Evolutionary conservation across 139 green algal species (phyloP).

Genomic region (Chlorella ohadii): DNA sequence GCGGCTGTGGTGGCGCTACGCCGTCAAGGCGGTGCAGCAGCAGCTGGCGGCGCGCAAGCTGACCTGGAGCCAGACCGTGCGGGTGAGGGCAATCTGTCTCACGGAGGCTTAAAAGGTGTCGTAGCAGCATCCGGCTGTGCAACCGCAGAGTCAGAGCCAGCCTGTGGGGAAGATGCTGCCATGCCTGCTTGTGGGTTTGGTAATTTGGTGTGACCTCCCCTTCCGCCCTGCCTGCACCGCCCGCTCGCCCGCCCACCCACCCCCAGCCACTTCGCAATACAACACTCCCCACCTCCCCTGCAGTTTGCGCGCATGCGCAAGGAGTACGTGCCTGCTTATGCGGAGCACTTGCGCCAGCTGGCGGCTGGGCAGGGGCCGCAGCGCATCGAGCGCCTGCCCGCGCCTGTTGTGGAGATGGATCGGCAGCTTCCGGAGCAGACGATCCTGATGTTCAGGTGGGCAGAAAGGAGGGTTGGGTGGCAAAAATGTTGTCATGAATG

Average conservation of each 20-base stretch:
- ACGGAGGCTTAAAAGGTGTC: no score
- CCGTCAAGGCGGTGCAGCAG: conserved; percentile 53
- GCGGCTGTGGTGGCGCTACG: conserved; percentile 87
- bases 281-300: neutral
- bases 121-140: no score
- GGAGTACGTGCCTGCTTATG: conserved; percentile 78
- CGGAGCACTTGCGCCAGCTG: conserved; percentile 41
- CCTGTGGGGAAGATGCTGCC: no score
- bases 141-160: no score
- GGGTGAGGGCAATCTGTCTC: conserved; percentile 1
- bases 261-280: no score
- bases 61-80: conserved; percentile 56
- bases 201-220: no score
- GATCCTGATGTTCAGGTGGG: conserved; percentile 76
- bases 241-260: no score
- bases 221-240: no score
- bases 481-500: no score
- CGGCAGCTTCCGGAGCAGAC: conserved; percentile 71
- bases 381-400: conserved; percentile 17
- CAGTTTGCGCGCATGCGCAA: conserved; percentile 57
- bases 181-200: no score
- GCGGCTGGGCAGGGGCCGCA: neutral
- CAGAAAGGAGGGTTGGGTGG: no score
- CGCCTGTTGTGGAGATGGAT: conserved; percentile 70
- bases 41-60: conserved; percentile 39